Conservation (phyloP, 2,329 filamentous ascomycete species). For the Plenodomus lindquistii region DNA sequence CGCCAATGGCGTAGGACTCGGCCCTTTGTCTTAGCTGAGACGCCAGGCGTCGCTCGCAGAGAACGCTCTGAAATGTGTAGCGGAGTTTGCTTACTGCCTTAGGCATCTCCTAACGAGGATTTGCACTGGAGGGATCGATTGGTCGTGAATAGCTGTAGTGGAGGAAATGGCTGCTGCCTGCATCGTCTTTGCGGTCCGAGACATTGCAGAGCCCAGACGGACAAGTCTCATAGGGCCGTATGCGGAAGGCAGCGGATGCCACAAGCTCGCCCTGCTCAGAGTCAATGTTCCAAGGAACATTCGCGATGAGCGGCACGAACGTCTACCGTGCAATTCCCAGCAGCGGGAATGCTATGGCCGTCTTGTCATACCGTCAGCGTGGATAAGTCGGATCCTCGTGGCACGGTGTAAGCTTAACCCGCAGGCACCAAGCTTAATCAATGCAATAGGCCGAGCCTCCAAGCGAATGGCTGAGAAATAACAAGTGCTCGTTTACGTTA, state of each 20-base stretch:
- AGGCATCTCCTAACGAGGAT: conserved; percentile 19
- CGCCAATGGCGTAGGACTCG: conserved; percentile 35
- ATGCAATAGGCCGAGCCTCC: conserved; percentile 23
- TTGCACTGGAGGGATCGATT: not conserved
- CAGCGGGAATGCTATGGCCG: conserved; percentile 9
- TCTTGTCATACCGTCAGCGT: conserved; percentile 28
- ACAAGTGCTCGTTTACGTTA: conserved; percentile 30
- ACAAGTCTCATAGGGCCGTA: not conserved
- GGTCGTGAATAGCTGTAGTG: not conserved
- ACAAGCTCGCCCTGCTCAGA: not conserved
- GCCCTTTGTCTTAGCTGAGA: conserved; percentile 41
- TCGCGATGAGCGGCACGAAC: not conserved
- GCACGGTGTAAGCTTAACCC: conserved; percentile 42
- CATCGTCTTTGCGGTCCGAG: not conserved
- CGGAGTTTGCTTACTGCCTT: conserved; percentile 23
- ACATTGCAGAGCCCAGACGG: not conserved
- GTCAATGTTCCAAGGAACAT: not conserved
- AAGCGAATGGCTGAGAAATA: conserved; percentile 27
- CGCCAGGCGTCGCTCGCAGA: conserved; percentile 23
- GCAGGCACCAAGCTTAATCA: conserved; percentile 36
- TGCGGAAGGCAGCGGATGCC: conserved; percentile 2
- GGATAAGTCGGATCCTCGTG: conserved; percentile 31
- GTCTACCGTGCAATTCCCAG: conserved; percentile 9
- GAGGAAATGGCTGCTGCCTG: conserved; percentile 1
- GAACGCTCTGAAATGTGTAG: conserved; percentile 13